A percentile compares a stretch with the other conserved stretches of the same genome.
Evolutionary conservation across 352 stramenopile species (phyloP).

Genomic region (Globisporangium mamillatum): DNA sequence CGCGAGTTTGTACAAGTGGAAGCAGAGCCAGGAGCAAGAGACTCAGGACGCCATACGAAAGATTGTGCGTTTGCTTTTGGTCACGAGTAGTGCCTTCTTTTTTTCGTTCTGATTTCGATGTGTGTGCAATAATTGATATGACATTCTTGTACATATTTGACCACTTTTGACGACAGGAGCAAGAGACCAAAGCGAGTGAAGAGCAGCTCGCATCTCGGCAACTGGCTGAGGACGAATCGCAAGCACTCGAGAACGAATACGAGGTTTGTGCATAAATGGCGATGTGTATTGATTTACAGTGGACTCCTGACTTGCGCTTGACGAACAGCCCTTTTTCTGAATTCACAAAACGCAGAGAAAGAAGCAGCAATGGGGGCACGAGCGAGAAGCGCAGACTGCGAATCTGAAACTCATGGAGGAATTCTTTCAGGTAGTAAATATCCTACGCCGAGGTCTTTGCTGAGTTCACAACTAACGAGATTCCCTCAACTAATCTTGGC

Average conservation of each 20-base stretch:
- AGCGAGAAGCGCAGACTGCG: conserved; percentile 3
- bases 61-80: conserved; percentile 22
- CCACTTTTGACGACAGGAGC: conserved; percentile 4
- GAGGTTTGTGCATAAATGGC: neutral
- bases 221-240: neutral
- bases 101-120: too few species aligned
- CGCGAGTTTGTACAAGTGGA: conserved; percentile 37
- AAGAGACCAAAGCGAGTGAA: neutral
- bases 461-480: neutral
- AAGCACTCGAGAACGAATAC: conserved; percentile 10
- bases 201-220: neutral
- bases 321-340: neutral
- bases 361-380: conserved; percentile 10
- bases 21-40: conserved; percentile 25
- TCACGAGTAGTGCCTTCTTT: neutral
- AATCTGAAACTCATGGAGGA: neutral
- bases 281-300: neutral
- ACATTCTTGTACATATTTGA: neutral
- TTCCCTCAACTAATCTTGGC: too few species aligned
- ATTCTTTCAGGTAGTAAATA: conserved; percentile 5
- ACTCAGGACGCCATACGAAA: conserved; percentile 25
- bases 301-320: neutral
- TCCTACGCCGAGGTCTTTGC: neutral
- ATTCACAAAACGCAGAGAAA: conserved; percentile 3
- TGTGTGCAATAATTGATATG: too few species aligned